A percentile compares a stretch with the other conserved stretches of the same genome.
Evolutionary conservation across 768 basidiomycete species (phyloP).

Genomic region (Lactarius sp.): DNA sequence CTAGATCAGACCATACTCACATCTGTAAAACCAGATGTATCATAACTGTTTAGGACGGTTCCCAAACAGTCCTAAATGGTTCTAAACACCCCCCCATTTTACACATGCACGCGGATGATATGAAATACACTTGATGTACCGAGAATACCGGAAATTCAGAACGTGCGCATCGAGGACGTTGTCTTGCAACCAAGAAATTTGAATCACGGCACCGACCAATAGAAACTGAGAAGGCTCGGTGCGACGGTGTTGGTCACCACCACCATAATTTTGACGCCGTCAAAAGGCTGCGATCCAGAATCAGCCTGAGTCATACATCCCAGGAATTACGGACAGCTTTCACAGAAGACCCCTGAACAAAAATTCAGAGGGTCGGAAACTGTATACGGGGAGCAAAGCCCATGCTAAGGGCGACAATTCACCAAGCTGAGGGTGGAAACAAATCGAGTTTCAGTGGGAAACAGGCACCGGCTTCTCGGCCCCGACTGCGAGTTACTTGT

Average conservation of each 20-base stretch:
- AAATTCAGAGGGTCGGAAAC: too few species aligned
- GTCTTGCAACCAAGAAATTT: background rate
- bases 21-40: too few species aligned
- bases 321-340: background rate
- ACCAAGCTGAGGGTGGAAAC: background rate
- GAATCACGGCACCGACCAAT: background rate
- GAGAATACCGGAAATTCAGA: constrained; percentile 3
- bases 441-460: background rate
- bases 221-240: background rate
- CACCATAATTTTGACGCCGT: background rate
- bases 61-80: too few species aligned
- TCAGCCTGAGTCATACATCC: background rate
- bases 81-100: too few species aligned
- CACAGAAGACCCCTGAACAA: background rate
- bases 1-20: background rate
- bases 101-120: background rate
- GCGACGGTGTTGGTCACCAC: background rate
- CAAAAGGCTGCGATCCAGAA: background rate
- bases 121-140: constrained; percentile 6
- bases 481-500: background rate
- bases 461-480: background rate
- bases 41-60: too few species aligned
- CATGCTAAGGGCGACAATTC: too few species aligned
- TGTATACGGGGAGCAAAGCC: background rate
- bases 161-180: background rate